phyloP scores from a whole-genome alignment of 768 basidiomycete genomes.

The Agrocybe praecox region DNA sequence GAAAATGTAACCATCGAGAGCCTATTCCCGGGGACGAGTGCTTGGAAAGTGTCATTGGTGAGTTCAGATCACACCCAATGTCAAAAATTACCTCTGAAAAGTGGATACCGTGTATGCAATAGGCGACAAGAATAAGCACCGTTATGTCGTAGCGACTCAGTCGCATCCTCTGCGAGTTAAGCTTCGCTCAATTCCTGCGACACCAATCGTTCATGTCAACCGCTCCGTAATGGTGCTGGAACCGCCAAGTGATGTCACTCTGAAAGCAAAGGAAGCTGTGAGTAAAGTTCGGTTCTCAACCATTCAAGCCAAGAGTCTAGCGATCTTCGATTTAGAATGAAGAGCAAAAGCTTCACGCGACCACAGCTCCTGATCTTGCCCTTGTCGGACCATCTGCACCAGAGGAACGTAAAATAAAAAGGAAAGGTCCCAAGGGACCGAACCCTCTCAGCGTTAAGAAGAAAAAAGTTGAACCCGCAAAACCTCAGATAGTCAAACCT shows the following conservation, averaged over 20 bases:
- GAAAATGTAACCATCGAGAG: constrained; percentile 94
- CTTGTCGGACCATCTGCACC: constrained; percentile 36
- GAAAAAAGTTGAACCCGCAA: constrained; percentile 50
- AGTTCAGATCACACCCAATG: constrained; percentile 19
- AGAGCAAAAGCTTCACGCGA: constrained; percentile 57
- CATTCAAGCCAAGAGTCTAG: background rate
- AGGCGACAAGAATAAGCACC: constrained; percentile 89
- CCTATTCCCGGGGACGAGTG: constrained; percentile 87
- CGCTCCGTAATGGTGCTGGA: constrained; percentile 93
- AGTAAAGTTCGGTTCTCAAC: constrained; percentile 20
- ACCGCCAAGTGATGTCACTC: constrained; percentile 81
- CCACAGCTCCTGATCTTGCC: constrained; percentile 47
- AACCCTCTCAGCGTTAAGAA: constrained; percentile 95
- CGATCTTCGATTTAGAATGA: constrained; percentile 52
- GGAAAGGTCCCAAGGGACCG: constrained; percentile 80
- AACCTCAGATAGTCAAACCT: constrained; percentile 44
- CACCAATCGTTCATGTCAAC: constrained; percentile 90
- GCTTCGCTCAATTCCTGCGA: constrained; percentile 76
- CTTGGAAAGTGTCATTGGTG: constrained; percentile 79
- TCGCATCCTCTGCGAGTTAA: constrained; percentile 68
- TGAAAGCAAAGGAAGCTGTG: constrained; percentile 66
- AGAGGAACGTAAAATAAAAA: constrained; percentile 51
- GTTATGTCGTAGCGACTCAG: constrained; percentile 89
- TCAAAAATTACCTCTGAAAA: background rate
- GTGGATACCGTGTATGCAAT: background rate